Percentiles rank a stretch among this genome's conserved stretches.
phyloP scores from a whole-genome alignment of 129 eudicot species.

The Helianthus tuberosus region DNA sequence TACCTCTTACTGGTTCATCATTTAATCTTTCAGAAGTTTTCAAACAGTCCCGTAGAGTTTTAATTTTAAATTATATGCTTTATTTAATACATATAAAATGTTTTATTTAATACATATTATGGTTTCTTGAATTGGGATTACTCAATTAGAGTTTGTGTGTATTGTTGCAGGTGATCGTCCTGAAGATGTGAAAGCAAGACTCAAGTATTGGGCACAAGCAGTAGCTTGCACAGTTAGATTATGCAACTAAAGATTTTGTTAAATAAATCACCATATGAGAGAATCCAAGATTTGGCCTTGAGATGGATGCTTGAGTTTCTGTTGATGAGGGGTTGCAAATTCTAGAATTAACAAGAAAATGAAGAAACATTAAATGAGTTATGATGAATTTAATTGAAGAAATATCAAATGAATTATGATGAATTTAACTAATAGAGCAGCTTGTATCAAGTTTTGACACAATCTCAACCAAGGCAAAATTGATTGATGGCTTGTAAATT shows the following conservation, averaged over 20 bases:
- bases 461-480: slow-evolving; percentile 19
- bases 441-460: slow-evolving; percentile 32
- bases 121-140: slow-evolving; percentile 6
- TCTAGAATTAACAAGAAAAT: slow-evolving; percentile 17
- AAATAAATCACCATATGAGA: background rate
- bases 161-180: slow-evolving; percentile 66
- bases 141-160: slow-evolving; percentile 15
- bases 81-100: no score
- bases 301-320: slow-evolving; percentile 31
- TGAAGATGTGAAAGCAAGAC: slow-evolving; percentile 81
- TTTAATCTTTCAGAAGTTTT: no score
- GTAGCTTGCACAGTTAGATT: slow-evolving; percentile 73
- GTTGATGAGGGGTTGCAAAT: slow-evolving; percentile 29
- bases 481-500: slow-evolving; percentile 6
- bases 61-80: no score
- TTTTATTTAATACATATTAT: no score
- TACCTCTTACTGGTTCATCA: no score
- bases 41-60: no score
- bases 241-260: slow-evolving; percentile 43
- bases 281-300: slow-evolving; percentile 22
- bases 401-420: slow-evolving; percentile 1
- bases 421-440: slow-evolving; percentile 17
- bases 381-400: no score
- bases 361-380: background rate
- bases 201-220: slow-evolving; percentile 76